phyloP scores from a whole-genome alignment of 148 eudicot species.

The Selenicereus undatus region DNA sequence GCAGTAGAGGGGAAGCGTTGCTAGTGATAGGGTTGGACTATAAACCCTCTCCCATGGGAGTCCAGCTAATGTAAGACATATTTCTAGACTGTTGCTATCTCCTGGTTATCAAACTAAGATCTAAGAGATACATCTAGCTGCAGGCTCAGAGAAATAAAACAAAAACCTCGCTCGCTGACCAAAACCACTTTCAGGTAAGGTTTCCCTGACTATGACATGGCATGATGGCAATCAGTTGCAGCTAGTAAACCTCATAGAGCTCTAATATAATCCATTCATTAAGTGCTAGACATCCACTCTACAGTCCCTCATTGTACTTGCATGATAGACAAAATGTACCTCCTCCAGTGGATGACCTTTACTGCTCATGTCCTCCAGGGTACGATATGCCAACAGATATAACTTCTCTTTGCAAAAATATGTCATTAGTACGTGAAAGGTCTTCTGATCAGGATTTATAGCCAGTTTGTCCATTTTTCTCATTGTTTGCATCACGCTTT shows the following conservation, averaged over 20 bases:
- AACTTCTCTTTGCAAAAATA: conserved; percentile 79
- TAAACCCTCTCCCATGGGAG: neutral
- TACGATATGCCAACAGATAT: conserved; percentile 74
- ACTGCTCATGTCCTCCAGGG: conserved; percentile 74
- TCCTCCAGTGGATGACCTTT: conserved; percentile 73
- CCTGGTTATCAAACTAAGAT: neutral
- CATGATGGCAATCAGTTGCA: neutral
- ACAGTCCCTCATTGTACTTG: neutral
- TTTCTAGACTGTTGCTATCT: neutral
- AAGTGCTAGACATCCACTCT: neutral
- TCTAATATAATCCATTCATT: neutral
- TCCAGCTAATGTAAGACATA: neutral
- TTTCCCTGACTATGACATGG: neutral
- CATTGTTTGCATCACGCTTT: conserved; percentile 75
- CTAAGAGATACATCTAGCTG: neutral
- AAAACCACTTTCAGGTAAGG: neutral
- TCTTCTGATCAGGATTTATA: conserved; percentile 71
- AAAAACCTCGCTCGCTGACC: neutral
- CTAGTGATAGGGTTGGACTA: neutral
- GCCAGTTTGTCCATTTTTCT: conserved; percentile 81
- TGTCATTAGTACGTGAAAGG: conserved; percentile 68
- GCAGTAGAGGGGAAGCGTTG: neutral
- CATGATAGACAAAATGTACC: conserved; percentile 35
- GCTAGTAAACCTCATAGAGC: neutral
- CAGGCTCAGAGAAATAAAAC: neutral